Evolutionary conservation across 164 flowering plant genomes (phyloP).

Genomic region (Nymphaea thermarum): DNA sequence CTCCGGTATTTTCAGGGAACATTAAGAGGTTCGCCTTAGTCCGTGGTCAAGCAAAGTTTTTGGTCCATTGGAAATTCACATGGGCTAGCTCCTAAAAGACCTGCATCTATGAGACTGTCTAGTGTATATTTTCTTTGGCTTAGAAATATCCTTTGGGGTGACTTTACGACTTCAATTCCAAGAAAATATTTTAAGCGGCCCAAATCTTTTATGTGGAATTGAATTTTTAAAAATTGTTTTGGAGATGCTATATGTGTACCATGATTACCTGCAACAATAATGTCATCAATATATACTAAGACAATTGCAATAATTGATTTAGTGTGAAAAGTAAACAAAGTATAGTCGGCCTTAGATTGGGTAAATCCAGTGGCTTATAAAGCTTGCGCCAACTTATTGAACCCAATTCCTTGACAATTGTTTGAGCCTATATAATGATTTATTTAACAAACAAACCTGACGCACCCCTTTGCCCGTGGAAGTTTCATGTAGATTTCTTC

Average conservation of each 20-base stretch:
- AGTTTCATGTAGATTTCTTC: too few species aligned
- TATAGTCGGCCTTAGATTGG: neutral
- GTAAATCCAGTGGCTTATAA: too few species aligned
- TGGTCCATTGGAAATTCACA: neutral
- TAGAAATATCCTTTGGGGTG: neutral
- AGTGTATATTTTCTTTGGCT: neutral
- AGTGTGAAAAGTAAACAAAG: neutral
- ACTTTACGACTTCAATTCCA: neutral
- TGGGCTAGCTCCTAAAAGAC: neutral
- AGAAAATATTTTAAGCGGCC: neutral
- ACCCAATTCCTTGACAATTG: too few species aligned
- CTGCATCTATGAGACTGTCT: neutral
- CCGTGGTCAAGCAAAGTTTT: neutral
- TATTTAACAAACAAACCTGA: too few species aligned
- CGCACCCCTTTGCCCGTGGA: too few species aligned
- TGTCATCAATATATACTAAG: neutral
- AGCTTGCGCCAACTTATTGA: too few species aligned
- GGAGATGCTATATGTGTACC: neutral
- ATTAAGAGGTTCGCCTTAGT: neutral
- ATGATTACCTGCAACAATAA: neutral
- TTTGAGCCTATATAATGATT: too few species aligned
- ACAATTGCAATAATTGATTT: neutral
- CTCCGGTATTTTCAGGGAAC: neutral
- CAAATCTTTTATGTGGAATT: neutral
- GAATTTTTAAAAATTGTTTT: neutral